Conservation (phyloP, 108 stramenopile species). For the Asterionellopsis glacialis region DNA sequence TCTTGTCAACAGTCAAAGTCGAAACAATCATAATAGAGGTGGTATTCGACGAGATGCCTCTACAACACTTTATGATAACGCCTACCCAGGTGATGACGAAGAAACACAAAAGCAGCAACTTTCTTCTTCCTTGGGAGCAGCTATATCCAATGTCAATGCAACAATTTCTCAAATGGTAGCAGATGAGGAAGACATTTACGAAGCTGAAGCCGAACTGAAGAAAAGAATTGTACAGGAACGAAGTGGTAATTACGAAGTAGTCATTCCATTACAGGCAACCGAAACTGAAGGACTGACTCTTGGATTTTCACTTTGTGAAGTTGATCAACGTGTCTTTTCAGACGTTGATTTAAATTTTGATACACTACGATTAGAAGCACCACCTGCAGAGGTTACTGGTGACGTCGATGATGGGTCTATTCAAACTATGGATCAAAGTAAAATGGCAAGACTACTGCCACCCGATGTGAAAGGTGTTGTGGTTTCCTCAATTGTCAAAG, state of each 20-base stretch:
- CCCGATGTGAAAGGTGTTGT: conserved; percentile 50
- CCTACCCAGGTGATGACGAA: neutral
- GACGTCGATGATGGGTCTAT: conserved; percentile 5
- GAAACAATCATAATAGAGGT: no score
- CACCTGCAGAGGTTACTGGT: conserved; percentile 6
- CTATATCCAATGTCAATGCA: neutral
- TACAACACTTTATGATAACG: neutral
- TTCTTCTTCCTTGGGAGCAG: neutral
- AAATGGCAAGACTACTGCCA: conserved; percentile 31
- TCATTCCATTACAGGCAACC: conserved; percentile 36
- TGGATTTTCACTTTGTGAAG: conserved; percentile 56
- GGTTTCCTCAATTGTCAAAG: conserved; percentile 50
- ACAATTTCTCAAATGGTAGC: conserved; percentile 6
- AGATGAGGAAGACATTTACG: conserved; percentile 38
- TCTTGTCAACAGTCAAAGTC: no score
- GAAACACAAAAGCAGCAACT: neutral
- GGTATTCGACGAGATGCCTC: neutral
- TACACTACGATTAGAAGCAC: conserved; percentile 42
- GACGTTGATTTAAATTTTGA: conserved; percentile 55
- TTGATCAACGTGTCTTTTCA: conserved; percentile 42
- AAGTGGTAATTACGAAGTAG: conserved; percentile 34
- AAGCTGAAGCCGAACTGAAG: conserved; percentile 29
- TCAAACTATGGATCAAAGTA: conserved; percentile 23
- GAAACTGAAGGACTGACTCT: conserved; percentile 25
- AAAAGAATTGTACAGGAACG: conserved; percentile 31